These are phyloP conservation scores for Triticum dicoccoides DNA, from an alignment of 176 grass and related monocot genomes.

Conservation along the genomic window DNA sequence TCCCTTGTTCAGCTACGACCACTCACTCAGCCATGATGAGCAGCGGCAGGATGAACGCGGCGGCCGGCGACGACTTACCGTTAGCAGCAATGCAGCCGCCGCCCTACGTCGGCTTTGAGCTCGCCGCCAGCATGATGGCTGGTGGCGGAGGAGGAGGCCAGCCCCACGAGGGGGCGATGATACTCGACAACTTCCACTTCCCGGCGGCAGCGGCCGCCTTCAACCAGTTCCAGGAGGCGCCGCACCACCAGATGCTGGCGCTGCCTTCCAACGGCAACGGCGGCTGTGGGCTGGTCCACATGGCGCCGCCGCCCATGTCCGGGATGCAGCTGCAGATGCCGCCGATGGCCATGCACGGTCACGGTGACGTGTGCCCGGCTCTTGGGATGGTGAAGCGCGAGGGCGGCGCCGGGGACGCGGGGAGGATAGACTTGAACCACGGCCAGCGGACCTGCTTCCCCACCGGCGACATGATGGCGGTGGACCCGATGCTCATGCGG, in stretches of 20 bases:
- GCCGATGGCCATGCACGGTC: neutral
- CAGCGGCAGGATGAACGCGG: constrained; percentile 39
- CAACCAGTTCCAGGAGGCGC: constrained; percentile 41
- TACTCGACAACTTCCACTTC: constrained; percentile 42
- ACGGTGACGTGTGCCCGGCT: constrained; percentile 42
- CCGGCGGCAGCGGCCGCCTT: constrained; percentile 8
- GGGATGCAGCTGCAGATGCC: constrained; percentile 34
- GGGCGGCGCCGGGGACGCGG: constrained; percentile 1
- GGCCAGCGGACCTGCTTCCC: constrained; percentile 89
- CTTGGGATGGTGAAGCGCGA: constrained; percentile 69
- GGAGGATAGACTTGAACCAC: constrained; percentile 71
- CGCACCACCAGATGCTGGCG: constrained; percentile 39
- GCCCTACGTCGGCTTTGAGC: constrained; percentile 49
- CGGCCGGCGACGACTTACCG: constrained; percentile 27
- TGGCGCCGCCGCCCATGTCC: constrained; percentile 30
- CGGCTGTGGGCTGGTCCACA: neutral
- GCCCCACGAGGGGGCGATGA: neutral
- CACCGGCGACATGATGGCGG: constrained; percentile 50
- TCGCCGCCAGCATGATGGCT: neutral
- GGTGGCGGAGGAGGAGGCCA: neutral
- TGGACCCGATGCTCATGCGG: constrained; percentile 53
- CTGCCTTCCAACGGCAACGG: neutral
- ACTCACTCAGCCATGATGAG: constrained; percentile 29
- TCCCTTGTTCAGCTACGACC: constrained; percentile 3
- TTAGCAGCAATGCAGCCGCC: constrained; percentile 38